Evolutionary conservation across 768 basidiomycete genomes (phyloP), one percentile per base, ranked within the genome.

Genomic region (Psilocybe azurescens): DNA sequence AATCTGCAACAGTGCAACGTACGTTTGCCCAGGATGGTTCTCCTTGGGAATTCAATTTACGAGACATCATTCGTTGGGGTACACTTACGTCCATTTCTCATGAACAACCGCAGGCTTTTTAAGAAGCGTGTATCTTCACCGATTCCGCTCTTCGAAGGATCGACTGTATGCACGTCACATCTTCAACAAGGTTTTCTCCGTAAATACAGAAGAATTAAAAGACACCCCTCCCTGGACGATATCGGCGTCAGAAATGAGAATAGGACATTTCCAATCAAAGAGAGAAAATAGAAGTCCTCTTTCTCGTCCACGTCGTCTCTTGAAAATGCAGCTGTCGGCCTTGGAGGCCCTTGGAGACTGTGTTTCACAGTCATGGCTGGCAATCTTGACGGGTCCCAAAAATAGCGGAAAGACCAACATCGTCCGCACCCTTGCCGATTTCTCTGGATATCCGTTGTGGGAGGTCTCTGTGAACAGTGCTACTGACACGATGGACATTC

Each of bases 31-130:
- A 86, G 39, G 86, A 90, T 57, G 96, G 96, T 8, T 82, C 86
- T 58, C 97, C 97, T 4, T 99, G 97, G 97, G 97, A 99, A 72
- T 97, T 99, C 80, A 99, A 99, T 72, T 81, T 99, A 32, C 91
- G 97, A 13, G 97, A 99, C 75, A 82, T 98, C 59, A 85, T 94
- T 60, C 87, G 97, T 49, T 97, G 97, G 96, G 87, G 90, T 36
- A 80, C 81, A 0, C 83, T 90, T 41, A 58, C 73, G 29, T 66
- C 77, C 41, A 53, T 60, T 49, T 63, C 70, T 44, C 61, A 68
- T 49, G 66, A 72, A 30, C 82, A 88, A 70, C 90, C 94, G 3
- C 77, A 78, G 18, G 83, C 88, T 36, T 86, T 68, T 79, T 96
- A 11, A 82, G 85, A 5, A 84, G 85, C 41, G 77, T 95, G 47